phyloP scores from a whole-genome alignment of 1,139 yeast genomes.

The Hansenula sp. region DNA sequence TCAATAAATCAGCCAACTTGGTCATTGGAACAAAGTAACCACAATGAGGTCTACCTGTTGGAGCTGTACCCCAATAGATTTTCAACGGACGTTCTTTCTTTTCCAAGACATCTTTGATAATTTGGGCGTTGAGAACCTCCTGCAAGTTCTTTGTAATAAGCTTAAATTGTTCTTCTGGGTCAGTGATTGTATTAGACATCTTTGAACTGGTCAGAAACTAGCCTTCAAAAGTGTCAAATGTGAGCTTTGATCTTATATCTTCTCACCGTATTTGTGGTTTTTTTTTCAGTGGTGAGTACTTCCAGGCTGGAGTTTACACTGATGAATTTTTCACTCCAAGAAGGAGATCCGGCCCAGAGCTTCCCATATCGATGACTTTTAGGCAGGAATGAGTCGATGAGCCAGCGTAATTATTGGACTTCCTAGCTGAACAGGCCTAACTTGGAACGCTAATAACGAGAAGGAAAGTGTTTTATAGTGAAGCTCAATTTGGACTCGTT shows the following conservation, averaged over 20 bases:
- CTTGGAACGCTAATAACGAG: too few species aligned
- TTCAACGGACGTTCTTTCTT: conserved; percentile 77
- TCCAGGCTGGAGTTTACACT: neutral
- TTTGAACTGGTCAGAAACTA: neutral
- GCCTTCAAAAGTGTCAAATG: neutral
- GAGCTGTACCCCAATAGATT: conserved; percentile 96
- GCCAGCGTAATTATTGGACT: neutral
- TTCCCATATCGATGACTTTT: too few species aligned
- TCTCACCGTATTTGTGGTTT: neutral
- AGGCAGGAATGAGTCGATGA: too few species aligned
- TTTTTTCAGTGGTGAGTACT: neutral
- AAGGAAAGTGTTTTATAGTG: neutral
- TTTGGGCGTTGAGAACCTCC: conserved; percentile 86
- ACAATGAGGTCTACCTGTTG: conserved; percentile 97
- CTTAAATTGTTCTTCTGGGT: conserved; percentile 65
- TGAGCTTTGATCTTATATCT: neutral
- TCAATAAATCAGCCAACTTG: conserved; percentile 88
- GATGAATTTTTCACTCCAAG: neutral
- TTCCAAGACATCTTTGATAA: conserved; percentile 80
- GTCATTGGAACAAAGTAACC: conserved; percentile 99
- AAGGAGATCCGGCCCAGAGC: too few species aligned
- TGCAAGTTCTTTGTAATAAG: conserved; percentile 84
- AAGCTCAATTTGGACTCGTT: neutral
- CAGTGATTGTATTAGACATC: conserved; percentile 20
- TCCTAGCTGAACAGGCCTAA: too few species aligned